These are phyloP conservation scores for Rosa persica DNA, from an alignment of 306 rosid genomes.

Conservation along the genomic window DNA sequence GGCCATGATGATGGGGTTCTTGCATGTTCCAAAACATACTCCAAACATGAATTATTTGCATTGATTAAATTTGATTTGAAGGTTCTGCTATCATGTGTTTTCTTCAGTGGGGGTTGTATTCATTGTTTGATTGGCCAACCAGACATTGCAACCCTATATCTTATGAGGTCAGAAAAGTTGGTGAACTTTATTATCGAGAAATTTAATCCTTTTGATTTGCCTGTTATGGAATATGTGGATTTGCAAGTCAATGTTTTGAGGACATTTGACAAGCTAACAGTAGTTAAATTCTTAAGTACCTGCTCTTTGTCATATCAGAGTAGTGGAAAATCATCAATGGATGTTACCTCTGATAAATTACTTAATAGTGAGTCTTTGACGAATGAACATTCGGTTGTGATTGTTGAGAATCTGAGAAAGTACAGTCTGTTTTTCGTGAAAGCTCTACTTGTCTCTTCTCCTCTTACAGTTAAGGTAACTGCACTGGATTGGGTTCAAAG, in stretches of 20 bases:
- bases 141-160: constrained; percentile 47
- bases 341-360: constrained; percentile 32
- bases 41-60: constrained; percentile 65
- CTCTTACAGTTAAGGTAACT: constrained; percentile 66
- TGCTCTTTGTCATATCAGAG: constrained; percentile 49
- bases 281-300: constrained; percentile 56
- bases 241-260: constrained; percentile 67
- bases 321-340: constrained; percentile 33
- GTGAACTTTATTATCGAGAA: constrained; percentile 50
- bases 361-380: constrained; percentile 24
- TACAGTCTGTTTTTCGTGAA: constrained; percentile 50
- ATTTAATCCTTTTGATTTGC: constrained; percentile 69
- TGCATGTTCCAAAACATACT: constrained; percentile 42
- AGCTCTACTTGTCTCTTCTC: constrained; percentile 68
- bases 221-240: constrained; percentile 58
- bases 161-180: constrained; percentile 63
- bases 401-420: constrained; percentile 60
- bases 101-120: constrained; percentile 35
- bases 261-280: constrained; percentile 63
- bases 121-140: constrained; percentile 49
- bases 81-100: constrained; percentile 67
- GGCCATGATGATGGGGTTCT: constrained; percentile 34
- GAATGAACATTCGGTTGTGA: constrained; percentile 39
- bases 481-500: constrained; percentile 66
- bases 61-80: constrained; percentile 74